These are phyloP conservation scores for Paramecium bursaria DNA, from an alignment of 73 alveolate genomes.

Conservation along the genomic window DNA sequence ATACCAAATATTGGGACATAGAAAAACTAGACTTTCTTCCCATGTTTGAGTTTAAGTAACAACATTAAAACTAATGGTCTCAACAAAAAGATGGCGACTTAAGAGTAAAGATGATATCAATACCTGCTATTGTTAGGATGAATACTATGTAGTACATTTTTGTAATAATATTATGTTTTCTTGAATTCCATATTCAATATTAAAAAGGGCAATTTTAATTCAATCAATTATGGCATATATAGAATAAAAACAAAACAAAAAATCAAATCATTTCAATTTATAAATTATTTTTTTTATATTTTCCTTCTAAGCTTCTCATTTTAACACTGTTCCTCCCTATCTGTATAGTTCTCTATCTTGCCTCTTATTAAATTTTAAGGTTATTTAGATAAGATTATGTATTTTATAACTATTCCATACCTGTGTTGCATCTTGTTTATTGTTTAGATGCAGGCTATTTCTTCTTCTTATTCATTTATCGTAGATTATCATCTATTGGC, in stretches of 20 bases:
- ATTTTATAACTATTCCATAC: constrained; percentile 49
- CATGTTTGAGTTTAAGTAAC: constrained; percentile 31
- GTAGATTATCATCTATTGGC: constrained; percentile 15
- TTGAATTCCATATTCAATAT: too few species aligned
- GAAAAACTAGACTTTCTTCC: constrained; percentile 2
- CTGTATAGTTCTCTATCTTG: neutral
- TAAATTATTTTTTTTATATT: constrained; percentile 52
- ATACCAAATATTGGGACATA: constrained; percentile 26
- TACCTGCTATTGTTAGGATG: too few species aligned
- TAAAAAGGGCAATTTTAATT: too few species aligned
- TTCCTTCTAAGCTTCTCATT: neutral
- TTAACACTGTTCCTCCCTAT: constrained; percentile 1
- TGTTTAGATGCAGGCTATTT: neutral
- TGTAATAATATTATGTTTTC: too few species aligned
- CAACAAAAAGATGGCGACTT: too few species aligned
- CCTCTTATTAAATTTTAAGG: neutral
- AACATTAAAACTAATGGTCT: constrained; percentile 45
- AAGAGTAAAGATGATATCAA: too few species aligned
- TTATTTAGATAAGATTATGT: constrained; percentile 2
- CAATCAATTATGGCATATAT: too few species aligned
- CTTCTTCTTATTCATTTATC: neutral
- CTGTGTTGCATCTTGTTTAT: constrained; percentile 48
- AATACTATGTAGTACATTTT: too few species aligned
- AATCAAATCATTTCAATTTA: constrained; percentile 50
- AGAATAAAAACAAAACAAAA: too few species aligned